A percentile compares a stretch with the other conserved stretches of the same genome.
Conservation (phyloP, 2,329 filamentous ascomycete species). For the Calonectria fujianensis region DNA sequence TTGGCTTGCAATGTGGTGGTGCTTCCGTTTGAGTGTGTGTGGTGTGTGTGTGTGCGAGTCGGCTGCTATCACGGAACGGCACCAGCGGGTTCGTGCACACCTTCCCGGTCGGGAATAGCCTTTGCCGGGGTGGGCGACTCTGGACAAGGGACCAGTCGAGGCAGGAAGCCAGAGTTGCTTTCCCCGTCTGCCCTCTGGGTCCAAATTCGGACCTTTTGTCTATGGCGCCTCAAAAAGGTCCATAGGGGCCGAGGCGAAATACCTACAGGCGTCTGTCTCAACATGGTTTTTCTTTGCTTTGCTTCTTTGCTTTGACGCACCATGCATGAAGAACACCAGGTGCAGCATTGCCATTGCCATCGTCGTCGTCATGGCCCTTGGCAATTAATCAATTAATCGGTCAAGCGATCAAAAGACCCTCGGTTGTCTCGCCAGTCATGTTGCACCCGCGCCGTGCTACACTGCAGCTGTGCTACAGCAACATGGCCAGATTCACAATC, state of each 20-base stretch:
- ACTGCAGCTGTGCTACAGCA: not conserved
- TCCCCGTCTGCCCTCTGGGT: constrained; percentile 35
- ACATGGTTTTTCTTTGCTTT: constrained; percentile 20
- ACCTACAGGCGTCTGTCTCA: constrained; percentile 9
- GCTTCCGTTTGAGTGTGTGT: not conserved
- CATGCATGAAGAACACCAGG: not conserved
- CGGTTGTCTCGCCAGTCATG: not conserved
- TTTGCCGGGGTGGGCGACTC: constrained; percentile 32
- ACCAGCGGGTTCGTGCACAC: constrained; percentile 38
- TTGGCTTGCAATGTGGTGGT: constrained; percentile 14
- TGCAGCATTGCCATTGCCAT: not conserved
- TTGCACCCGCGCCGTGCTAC: constrained; percentile 1
- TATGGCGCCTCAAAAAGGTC: constrained; percentile 30
- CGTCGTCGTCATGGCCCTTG: not conserved
- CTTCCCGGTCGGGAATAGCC: constrained; percentile 41
- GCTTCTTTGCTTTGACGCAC: not conserved
- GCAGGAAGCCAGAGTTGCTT: constrained; percentile 39
- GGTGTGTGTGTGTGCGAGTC: constrained; percentile 20
- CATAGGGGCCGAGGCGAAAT: constrained; percentile 10
- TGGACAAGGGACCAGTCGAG: constrained; percentile 23
- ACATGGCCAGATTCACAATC: constrained; percentile 8
- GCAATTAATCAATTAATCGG: not conserved
- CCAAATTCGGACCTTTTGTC: constrained; percentile 54
- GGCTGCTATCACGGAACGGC: constrained; percentile 41
- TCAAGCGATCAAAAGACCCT: not conserved